Conservation (phyloP, 257 asterid species). For the Petunia axillaris region DNA sequence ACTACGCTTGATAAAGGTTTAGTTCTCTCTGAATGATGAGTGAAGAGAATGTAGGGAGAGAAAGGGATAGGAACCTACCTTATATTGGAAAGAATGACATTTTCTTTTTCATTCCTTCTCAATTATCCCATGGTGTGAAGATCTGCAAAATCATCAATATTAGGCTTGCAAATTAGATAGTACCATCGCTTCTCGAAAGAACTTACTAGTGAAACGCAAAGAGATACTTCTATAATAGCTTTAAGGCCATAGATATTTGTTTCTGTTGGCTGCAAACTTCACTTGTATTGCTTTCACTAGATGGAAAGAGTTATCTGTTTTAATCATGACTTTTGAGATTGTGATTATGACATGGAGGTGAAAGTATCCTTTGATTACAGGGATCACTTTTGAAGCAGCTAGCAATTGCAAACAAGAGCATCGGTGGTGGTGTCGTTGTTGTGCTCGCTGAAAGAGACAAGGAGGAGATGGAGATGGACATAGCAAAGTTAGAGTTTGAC, state of each 20-base stretch:
- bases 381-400: slow-evolving; percentile 96
- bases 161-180: slow-evolving; percentile 22
- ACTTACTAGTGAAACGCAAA: slow-evolving; percentile 9
- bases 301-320: slow-evolving; percentile 15
- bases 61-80: background rate
- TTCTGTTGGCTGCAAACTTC: background rate
- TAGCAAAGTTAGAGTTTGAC: slow-evolving; percentile 88
- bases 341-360: background rate
- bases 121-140: background rate
- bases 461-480: slow-evolving; percentile 98
- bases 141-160: slow-evolving; percentile 1
- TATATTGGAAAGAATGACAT: background rate
- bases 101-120: slow-evolving; percentile 14
- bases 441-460: slow-evolving; percentile 99
- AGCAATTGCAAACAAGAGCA: slow-evolving; percentile 95
- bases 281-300: background rate
- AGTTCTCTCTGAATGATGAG: background rate
- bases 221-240: background rate
- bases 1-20: slow-evolving; percentile 12
- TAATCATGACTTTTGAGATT: slow-evolving; percentile 17
- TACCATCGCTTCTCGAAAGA: slow-evolving; percentile 18
- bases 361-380: slow-evolving; percentile 45
- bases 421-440: slow-evolving; percentile 93
- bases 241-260: background rate
- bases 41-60: background rate